Evolutionary conservation across 2,329 filamentous ascomycete genomes (phyloP).

Genomic region (Ophiocordyceps camponoti-saundersi): DNA sequence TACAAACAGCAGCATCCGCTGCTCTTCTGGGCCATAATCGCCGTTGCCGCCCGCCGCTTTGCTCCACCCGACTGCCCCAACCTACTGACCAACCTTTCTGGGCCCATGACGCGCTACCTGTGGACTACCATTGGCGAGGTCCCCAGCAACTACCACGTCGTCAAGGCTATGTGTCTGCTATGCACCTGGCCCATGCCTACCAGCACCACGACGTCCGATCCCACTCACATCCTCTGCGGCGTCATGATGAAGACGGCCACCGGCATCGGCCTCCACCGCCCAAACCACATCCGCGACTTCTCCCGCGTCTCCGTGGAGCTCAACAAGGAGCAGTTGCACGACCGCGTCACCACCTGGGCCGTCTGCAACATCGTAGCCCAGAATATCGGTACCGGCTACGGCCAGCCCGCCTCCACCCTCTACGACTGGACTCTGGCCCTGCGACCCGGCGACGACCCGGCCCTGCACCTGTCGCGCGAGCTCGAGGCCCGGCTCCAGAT

Average conservation of each 20-base stretch:
- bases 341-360: constrained; percentile 67
- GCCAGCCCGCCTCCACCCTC: constrained; percentile 61
- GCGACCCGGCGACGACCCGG: constrained; percentile 40
- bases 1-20: constrained; percentile 65
- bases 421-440: constrained; percentile 59
- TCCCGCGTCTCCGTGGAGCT: constrained; percentile 58
- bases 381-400: constrained; percentile 67
- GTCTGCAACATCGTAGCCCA: constrained; percentile 75
- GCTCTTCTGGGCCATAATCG: constrained; percentile 72
- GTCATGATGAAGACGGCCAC: constrained; percentile 81
- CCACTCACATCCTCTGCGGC: constrained; percentile 65
- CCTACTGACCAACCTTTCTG: constrained; percentile 50
- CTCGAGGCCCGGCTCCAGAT: constrained; percentile 53
- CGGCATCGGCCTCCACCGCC: constrained; percentile 66
- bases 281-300: constrained; percentile 71
- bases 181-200: constrained; percentile 73
- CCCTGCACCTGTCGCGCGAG: constrained; percentile 41
- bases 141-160: constrained; percentile 62
- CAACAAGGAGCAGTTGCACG: constrained; percentile 62
- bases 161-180: constrained; percentile 64
- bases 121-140: constrained; percentile 66
- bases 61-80: constrained; percentile 34
- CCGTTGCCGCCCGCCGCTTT: constrained; percentile 59
- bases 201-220: constrained; percentile 65
- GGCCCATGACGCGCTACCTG: constrained; percentile 50